Conservation (phyloP, 2,329 filamentous ascomycete genomes). For the Coccinonectria pachysandricola region DNA sequence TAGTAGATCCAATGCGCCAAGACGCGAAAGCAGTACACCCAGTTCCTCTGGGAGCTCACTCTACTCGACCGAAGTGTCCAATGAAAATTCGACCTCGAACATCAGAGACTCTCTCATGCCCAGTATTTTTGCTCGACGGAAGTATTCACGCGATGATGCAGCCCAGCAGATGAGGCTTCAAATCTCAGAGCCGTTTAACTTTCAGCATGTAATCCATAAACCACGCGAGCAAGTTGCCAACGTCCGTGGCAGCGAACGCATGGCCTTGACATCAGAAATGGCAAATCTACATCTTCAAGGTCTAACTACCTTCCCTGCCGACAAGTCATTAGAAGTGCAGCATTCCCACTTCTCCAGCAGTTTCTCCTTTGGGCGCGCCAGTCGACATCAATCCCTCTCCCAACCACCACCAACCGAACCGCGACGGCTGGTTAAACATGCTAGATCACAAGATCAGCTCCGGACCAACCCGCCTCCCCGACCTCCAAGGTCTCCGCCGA, state of each 20-base stretch:
- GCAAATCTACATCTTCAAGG: slow-evolving; percentile 26
- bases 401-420: slow-evolving; percentile 9
- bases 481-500: slow-evolving; percentile 25
- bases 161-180: slow-evolving; percentile 31
- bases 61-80: slow-evolving; percentile 33
- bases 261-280: slow-evolving; percentile 34
- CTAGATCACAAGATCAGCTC: slow-evolving; percentile 40
- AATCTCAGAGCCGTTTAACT: slow-evolving; percentile 57
- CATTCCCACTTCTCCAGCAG: slow-evolving; percentile 36
- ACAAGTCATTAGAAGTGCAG: slow-evolving; percentile 23
- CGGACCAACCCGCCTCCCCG: slow-evolving; percentile 35
- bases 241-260: slow-evolving; percentile 29
- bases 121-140: slow-evolving; percentile 41
- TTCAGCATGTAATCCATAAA: slow-evolving; percentile 54
- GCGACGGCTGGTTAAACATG: slow-evolving; percentile 31
- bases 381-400: slow-evolving; percentile 6
- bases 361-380: slow-evolving; percentile 27
- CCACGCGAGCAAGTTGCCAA: slow-evolving; percentile 37
- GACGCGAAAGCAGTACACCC: slow-evolving; percentile 38
- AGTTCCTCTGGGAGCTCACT: slow-evolving; percentile 38
- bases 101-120: slow-evolving; percentile 37
- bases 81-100: slow-evolving; percentile 23
- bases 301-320: slow-evolving; percentile 7
- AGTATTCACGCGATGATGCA: slow-evolving; percentile 26
- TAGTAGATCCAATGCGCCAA: slow-evolving; percentile 29